Conservation (phyloP, 176 grass and related monocot species). For the maize (Zea mays) region DNA sequence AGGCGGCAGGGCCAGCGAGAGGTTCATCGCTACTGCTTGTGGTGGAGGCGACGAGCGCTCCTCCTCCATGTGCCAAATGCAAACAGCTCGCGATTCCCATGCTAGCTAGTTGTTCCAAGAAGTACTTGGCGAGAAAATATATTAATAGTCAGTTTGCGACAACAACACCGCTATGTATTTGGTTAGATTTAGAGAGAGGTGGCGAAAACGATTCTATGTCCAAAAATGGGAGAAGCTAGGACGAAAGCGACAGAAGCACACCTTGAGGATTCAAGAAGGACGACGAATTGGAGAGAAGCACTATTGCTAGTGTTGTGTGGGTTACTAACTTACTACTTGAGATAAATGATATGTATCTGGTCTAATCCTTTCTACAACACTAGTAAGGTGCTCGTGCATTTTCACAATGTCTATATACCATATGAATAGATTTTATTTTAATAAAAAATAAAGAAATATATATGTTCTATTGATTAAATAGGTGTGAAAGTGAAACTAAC, state of each 20-base stretch:
- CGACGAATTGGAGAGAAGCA: not conserved
- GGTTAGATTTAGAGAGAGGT: not conserved
- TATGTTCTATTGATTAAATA: no score
- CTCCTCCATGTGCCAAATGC: not conserved
- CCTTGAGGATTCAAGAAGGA: not conserved
- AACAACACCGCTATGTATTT: not conserved
- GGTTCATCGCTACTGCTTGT: slow-evolving; percentile 14
- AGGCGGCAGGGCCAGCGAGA: slow-evolving; percentile 49
- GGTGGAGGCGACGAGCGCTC: not conserved
- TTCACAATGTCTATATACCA: no score
- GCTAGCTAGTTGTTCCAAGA: not conserved
- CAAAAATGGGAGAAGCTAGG: slow-evolving; percentile 6
- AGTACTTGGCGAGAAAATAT: not conserved
- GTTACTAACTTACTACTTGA: no score
- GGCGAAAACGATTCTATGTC: not conserved
- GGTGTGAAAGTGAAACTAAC: no score
- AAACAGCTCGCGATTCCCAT: not conserved
- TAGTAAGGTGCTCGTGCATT: no score
- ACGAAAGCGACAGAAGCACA: not conserved
- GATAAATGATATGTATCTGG: no score
- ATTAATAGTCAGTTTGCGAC: not conserved
- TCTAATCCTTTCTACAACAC: no score
- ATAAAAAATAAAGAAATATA: no score
- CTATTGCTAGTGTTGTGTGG: not conserved
- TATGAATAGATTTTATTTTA: no score